Evolutionary conservation across 805 yeast genomes (phyloP), one percentile per base, ranked within the genome.

Genomic region (Nakazawaea siamensis): DNA sequence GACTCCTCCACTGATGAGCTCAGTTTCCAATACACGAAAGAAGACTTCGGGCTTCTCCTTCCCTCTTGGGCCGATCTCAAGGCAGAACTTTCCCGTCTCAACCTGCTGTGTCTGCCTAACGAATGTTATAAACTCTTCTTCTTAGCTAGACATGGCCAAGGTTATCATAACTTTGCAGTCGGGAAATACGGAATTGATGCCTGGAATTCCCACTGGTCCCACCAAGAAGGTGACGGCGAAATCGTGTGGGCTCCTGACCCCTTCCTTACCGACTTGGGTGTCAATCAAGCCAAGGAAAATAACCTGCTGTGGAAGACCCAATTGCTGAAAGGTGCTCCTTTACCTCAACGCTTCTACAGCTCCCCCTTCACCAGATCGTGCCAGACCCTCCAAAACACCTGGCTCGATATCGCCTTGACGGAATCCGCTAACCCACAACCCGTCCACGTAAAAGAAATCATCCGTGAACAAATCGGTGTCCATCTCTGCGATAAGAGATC

Each of bases 131-230:
- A 74, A 45, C 45, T 76, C 31, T 39, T 76, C 3, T 65, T 72
- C 31, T 60, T 72, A 35, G 78, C 80, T 9, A 63, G 86, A 49
- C 86, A 79, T 45, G 86, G 85, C 5, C 82, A 78, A 51, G 86
- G 85, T 0, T 70, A 55, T 48, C 87, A 79, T 43, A 79, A 79
- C 45, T 59, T 62, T 29, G 67, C 72, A 3, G 72, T 76, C 12
- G 57, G 55, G 16, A 64, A 69, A 39, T 76, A 74, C 45, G 84
- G 84, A 9, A 37, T 60, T 14, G 62, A 64, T 2, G 70, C 54
- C n/a, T 79, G 85, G 87, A 55, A 72, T 44, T 45, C 48, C 0
- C 64, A 75, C 39, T 76, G 77, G 76, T 62, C 74, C 5, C 54
- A 55, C 12, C 40, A 65, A 29, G 56, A 61, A 4, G 76, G 77